These are phyloP conservation scores for Malus domestica DNA, from an alignment of 306 rosid species.

Conservation along the genomic window DNA sequence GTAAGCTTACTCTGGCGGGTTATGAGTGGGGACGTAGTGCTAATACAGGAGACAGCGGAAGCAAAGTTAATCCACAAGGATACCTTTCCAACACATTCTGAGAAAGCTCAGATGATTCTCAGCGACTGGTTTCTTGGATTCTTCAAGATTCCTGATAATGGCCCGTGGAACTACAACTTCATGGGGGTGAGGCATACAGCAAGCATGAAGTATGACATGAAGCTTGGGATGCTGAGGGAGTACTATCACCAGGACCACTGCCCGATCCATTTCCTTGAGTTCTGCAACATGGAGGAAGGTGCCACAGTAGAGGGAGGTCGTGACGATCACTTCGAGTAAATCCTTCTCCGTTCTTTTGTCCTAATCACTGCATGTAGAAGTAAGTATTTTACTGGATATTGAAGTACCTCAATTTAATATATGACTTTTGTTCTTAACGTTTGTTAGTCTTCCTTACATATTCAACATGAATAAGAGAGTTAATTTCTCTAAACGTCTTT, in stretches of 20 bases:
- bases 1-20: constrained; percentile 86
- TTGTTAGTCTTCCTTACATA: too few species aligned
- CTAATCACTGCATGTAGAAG: too few species aligned
- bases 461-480: too few species aligned
- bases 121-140: constrained; percentile 94
- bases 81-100: constrained; percentile 91
- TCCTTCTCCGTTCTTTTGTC: too few species aligned
- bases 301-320: constrained; percentile 77
- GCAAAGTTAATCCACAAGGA: constrained; percentile 73
- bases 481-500: too few species aligned
- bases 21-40: constrained; percentile 96
- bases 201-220: constrained; percentile 74
- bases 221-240: constrained; percentile 80
- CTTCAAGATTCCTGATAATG: constrained; percentile 92
- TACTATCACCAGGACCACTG: constrained; percentile 89
- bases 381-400: too few species aligned
- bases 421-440: too few species aligned
- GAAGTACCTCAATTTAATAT: too few species aligned
- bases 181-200: constrained; percentile 94
- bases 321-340: constrained; percentile 50
- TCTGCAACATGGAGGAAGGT: constrained; percentile 88
- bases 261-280: constrained; percentile 90
- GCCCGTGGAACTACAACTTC: constrained; percentile 97
- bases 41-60: constrained; percentile 81
- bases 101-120: constrained; percentile 98